Percentiles rank a stretch among this genome's conserved stretches.
Evolutionary conservation across 306 rosid species (phyloP).

Genomic region (Argentina anserina): DNA sequence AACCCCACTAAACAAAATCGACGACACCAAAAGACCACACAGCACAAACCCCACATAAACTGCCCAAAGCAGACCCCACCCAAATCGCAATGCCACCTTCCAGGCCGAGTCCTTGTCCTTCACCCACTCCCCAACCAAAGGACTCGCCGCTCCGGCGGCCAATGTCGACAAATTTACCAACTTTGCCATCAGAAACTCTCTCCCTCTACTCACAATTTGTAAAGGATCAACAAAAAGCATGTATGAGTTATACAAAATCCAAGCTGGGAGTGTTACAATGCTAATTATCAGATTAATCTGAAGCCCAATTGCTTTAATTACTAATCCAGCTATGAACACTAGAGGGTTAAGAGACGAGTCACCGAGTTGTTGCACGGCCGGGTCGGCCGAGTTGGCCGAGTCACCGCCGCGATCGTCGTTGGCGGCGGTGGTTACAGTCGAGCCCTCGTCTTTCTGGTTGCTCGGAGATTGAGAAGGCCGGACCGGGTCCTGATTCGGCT

Average conservation of each 20-base stretch:
- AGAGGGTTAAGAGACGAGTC: conserved; percentile 44
- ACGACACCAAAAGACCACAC: conserved; percentile 44
- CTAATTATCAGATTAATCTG: conserved; percentile 47
- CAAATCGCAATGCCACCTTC: conserved; percentile 49
- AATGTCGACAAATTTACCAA: conserved; percentile 17
- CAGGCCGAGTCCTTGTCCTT: conserved; percentile 42
- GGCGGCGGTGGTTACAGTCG: conserved; percentile 47
- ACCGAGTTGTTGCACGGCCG: conserved; percentile 26
- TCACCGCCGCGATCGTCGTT: conserved; percentile 20
- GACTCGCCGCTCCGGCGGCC: conserved; percentile 23
- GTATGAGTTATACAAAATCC: conserved; percentile 35
- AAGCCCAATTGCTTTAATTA: conserved; percentile 49
- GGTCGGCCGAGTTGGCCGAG: conserved; percentile 36
- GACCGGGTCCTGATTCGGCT: conserved; percentile 23
- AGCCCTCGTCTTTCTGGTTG: conserved; percentile 36
- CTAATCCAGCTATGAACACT: conserved; percentile 38
- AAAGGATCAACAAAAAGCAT: conserved; percentile 55
- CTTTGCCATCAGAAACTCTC: conserved; percentile 24
- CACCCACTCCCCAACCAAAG: conserved; percentile 32
- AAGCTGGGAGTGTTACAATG: conserved; percentile 44
- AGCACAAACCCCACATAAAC: conserved; percentile 49
- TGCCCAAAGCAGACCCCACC: conserved; percentile 67
- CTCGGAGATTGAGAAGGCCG: conserved; percentile 19
- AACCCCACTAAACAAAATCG: conserved; percentile 48
- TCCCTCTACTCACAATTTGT: conserved; percentile 37